phyloP scores from a whole-genome alignment of 2,329 filamentous ascomycete species.

The Pseudogymnoascus pannorum region DNA sequence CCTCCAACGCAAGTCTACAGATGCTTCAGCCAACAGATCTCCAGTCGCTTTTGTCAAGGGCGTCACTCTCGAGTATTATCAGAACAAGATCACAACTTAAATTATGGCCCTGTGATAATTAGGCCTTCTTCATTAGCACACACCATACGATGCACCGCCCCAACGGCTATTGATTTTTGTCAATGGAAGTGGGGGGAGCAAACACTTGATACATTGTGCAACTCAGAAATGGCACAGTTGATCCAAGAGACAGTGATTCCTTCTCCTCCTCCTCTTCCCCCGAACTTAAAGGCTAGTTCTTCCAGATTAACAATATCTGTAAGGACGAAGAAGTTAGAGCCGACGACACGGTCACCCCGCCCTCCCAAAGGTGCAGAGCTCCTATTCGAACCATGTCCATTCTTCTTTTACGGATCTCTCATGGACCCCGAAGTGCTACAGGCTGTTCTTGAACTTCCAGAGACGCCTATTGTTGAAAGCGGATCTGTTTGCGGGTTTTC shows the following conservation, averaged over 20 bases:
- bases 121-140: background rate
- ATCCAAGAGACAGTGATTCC: background rate
- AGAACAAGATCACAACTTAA: background rate
- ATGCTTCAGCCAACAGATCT: background rate
- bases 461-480: constrained; percentile 19
- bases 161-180: background rate
- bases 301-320: background rate
- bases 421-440: constrained; percentile 28
- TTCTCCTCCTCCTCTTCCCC: background rate
- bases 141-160: background rate
- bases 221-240: background rate
- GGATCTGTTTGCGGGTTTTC: constrained; percentile 23
- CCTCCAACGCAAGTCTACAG: background rate
- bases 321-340: background rate
- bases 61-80: background rate
- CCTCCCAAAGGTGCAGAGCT: background rate
- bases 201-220: background rate
- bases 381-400: constrained; percentile 21
- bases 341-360: background rate
- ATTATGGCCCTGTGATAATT: background rate
- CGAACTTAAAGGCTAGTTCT: background rate
- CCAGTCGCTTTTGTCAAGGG: background rate
- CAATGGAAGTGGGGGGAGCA: background rate
- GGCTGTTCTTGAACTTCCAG: constrained; percentile 23
- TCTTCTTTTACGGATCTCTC: constrained; percentile 30